Conservation (phyloP, 495 filamentous ascomycete species). For the Aspergillus leporis region DNA sequence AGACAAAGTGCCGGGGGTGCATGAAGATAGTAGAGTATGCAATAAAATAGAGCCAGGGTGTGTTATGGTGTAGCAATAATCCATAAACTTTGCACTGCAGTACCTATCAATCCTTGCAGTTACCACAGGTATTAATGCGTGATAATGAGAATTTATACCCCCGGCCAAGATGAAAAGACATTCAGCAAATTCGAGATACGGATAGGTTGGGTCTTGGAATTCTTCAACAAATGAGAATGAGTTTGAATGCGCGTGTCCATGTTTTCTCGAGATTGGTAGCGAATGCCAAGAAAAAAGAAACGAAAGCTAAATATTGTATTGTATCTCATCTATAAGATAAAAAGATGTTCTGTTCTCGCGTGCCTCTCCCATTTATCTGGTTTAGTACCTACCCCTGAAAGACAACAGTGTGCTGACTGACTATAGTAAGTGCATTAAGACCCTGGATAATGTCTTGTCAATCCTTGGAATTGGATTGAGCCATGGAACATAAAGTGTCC, state of each 20-base stretch:
- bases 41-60: background rate
- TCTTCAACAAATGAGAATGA: background rate
- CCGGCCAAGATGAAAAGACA: background rate
- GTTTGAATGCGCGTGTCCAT: background rate
- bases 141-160: background rate
- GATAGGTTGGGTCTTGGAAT: background rate
- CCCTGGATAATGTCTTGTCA: background rate
- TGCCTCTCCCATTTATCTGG: background rate
- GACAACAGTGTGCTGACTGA: background rate
- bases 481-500: background rate
- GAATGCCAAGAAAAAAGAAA: background rate
- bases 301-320: background rate
- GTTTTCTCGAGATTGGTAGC: background rate
- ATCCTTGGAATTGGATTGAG: background rate
- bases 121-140: background rate
- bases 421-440: background rate
- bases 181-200: background rate
- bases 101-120: constrained; percentile 1
- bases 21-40: background rate
- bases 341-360: background rate
- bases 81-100: background rate
- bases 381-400: background rate
- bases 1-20: background rate
- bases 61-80: background rate
- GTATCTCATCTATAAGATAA: background rate